phyloP scores from a whole-genome alignment of 176 grass and related monocot species.

The Rhipidocladum racemiflorum region DNA sequence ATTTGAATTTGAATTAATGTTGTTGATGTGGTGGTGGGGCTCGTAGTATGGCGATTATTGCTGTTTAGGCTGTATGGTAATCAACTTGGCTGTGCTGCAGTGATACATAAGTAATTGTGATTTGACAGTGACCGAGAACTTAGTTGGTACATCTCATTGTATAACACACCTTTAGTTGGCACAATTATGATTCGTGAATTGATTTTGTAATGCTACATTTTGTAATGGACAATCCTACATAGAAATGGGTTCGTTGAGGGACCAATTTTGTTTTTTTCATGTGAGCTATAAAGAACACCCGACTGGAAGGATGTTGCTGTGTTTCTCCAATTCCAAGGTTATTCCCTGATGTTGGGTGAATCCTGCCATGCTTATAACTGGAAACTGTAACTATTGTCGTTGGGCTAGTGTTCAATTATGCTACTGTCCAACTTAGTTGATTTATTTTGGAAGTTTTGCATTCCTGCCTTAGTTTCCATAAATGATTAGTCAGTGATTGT shows the following conservation, averaged over 20 bases:
- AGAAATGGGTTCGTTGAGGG: background rate
- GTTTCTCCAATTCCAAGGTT: background rate
- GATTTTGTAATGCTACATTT: background rate
- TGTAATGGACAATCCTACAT: background rate
- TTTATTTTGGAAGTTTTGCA: slow-evolving; percentile 15
- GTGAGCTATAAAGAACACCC: background rate
- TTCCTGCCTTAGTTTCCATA: background rate
- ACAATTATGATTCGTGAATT: background rate
- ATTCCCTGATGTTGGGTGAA: slow-evolving; percentile 5
- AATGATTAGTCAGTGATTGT: background rate
- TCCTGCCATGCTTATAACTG: background rate
- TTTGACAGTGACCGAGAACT: background rate
- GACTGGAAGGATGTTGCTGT: slow-evolving; percentile 1
- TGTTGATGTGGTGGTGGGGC: background rate
- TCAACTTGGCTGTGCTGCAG: background rate
- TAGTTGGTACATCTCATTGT: background rate
- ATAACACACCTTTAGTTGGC: background rate
- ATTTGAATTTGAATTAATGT: background rate
- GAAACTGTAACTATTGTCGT: background rate
- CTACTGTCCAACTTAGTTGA: background rate
- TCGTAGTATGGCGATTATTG: background rate
- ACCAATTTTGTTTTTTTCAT: background rate
- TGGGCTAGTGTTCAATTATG: background rate
- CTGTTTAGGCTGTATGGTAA: background rate
- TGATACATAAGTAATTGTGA: background rate